A percentile compares a stretch with the other conserved stretches of the same genome.
Evolutionary conservation across 495 filamentous ascomycete genomes (phyloP).

Genomic region (Neurospora discreta): DNA sequence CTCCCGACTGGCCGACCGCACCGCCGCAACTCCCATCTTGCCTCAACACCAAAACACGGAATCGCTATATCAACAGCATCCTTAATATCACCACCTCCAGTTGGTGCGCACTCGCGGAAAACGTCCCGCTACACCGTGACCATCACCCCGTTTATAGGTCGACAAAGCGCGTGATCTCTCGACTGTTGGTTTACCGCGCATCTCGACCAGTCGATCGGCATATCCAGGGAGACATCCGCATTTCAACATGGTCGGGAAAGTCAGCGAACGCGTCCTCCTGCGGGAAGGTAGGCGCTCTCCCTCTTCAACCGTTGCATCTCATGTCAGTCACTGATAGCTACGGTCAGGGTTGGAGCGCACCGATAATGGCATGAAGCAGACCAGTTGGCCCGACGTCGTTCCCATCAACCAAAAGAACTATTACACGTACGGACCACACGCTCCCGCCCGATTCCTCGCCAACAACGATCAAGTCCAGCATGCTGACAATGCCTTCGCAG

Average conservation of each 20-base stretch:
- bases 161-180: background rate
- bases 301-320: background rate
- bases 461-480: background rate
- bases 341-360: constrained; percentile 78
- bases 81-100: background rate
- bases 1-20: background rate
- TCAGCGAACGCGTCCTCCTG: constrained; percentile 42
- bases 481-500: constrained; percentile 34
- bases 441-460: background rate
- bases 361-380: constrained; percentile 93
- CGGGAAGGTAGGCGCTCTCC: constrained; percentile 31
- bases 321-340: constrained; percentile 3
- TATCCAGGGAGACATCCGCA: background rate
- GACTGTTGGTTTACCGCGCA: background rate
- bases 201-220: background rate
- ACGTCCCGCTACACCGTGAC: background rate
- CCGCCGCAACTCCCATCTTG: background rate
- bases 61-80: background rate
- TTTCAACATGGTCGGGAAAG: constrained; percentile 39
- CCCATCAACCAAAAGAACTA: constrained; percentile 99
- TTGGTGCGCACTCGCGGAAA: background rate
- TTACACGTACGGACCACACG: constrained; percentile 67
- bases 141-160: background rate
- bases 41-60: background rate
- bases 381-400: constrained; percentile 81